Evolutionary conservation across 1,139 yeast genomes (phyloP), one percentile per base, ranked within the genome.

Genomic region (Geotrichum citri-aurantii): DNA sequence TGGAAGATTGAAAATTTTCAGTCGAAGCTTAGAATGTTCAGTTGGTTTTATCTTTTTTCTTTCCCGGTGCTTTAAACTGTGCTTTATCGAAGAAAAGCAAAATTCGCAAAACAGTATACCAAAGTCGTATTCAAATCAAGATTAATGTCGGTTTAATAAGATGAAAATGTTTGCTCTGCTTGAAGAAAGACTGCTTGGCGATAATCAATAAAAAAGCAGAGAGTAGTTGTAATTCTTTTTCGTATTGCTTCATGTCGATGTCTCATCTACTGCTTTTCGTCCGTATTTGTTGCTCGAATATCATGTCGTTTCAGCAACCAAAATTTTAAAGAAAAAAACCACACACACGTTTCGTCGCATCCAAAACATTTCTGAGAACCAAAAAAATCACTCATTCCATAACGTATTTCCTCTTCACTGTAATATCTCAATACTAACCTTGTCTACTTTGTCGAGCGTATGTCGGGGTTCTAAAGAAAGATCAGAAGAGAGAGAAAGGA

Each of bases 391-490:
- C n/a, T n/a, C n/a, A n/a, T n/a, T 7, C 42, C 17, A 37, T 37
- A 37, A n/a, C 42, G 42, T 37, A 37, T 12, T 17, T 37, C 14
- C 42, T 12, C n/a, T 37, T n/a, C n/a, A 14, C n/a, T 14, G 17
- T 37, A 17, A 37, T 14, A 37, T 37, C 7, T 12, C 42, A 26
- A 47, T 56, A 56, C 59, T 56, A 48, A 56, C 59, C 59, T 56
- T 56, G 59, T 56, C 59, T 56, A 52, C 56, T 56, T 52, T 52
- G 56, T 56, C 59, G 54, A 56, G 52, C 59, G 58, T 37, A 47
- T 52, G 56, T 56, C 59, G 54, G 54, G 48, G 55, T 37, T 37
- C 42, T 37, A 37, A 37, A 37, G 42, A 37, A 37, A 37, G 42
- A 37, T 37, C 42, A 37, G n/a, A 37, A 40, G 26, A 42, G 54